Evolutionary conservation across 257 asterid genomes (phyloP).

Genomic region (Fraxinus pennsylvanica): DNA sequence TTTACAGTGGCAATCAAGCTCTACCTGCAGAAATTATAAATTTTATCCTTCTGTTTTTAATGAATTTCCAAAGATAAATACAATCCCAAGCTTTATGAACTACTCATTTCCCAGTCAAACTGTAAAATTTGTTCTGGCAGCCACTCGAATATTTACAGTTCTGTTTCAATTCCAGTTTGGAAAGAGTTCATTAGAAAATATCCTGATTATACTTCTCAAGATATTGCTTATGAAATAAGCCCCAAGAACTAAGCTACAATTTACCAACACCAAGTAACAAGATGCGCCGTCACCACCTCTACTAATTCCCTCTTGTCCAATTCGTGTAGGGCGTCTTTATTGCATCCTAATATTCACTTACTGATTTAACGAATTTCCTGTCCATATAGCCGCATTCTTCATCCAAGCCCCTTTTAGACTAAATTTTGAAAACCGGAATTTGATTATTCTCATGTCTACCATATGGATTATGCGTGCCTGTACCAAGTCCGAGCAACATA

Average conservation of each 20-base stretch:
- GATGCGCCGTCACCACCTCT: neutral
- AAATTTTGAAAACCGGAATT: neutral
- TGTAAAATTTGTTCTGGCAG: neutral
- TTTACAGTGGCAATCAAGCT: neutral
- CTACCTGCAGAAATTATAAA: neutral
- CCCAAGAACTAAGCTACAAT: neutral
- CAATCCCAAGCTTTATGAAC: neutral
- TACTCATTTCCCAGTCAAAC: neutral
- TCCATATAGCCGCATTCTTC: neutral
- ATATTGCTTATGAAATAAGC: neutral
- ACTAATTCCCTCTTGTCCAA: neutral
- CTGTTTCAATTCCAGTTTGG: neutral
- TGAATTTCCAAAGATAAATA: neutral
- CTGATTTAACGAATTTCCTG: neutral
- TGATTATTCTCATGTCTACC: neutral
- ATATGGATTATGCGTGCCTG: neutral
- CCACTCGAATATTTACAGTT: neutral
- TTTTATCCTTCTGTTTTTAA: neutral
- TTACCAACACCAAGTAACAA: neutral
- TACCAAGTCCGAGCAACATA: neutral
- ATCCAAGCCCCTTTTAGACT: neutral
- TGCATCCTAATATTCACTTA: neutral
- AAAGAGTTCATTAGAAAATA: neutral
- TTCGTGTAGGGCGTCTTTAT: neutral
- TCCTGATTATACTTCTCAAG: neutral